Base-by-base conservation (phyloP, 2,329 filamentous ascomycete species). In the Incumbomyces delicatus region DNA sequence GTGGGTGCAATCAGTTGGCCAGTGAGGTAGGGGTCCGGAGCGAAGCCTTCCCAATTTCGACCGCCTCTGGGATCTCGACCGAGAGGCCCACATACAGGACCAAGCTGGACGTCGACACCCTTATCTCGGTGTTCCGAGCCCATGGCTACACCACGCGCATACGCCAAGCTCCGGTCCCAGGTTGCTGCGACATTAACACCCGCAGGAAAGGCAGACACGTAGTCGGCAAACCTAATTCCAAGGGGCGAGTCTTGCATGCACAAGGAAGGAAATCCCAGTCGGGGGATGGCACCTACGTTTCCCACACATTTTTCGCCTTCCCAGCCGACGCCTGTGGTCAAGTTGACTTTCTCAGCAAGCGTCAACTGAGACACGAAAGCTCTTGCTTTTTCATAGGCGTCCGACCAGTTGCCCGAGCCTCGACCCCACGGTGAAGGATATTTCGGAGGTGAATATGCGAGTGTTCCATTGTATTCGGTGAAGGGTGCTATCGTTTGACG, bases 361-460 rank as follows among this genome's bases (percentile, higher is more conserved):
- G 87, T 94, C 66, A 95, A 68, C 61, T 88, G 80, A 8, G 83
- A 83, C 38, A 95, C 87, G 58, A 95, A 90, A 2, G 74, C 77
- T 55, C 77, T 79, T 1, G 89, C 89, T 63, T 84, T 81, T 16
- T 67, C 69, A 57, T 94, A 89, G 33, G 87, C 87, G 6, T 79
- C 76, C 45, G 77, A 74, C 88, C 88, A 95, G 37, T 76, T 69
- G 10, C 84, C 85, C 5, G 77, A 63, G 14, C 85, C 83, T 52
- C 85, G 77, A 68, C 83, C 83, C 87, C 88, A 94, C 69, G 88
- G 88, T 22, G 86, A 89, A 1, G 88, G 88, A 60, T 95, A 95
- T 60, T 76, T 77, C 2, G 87, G 85, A 37, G 77, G 77, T 18
- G 77, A 80, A 41, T 46, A 41, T 33, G 44, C 44, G 7, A 45